A percentile compares a stretch with the other conserved stretches of the same genome.
phyloP scores from a whole-genome alignment of 1,284 basidiomycete species.

The Chiua sp. region DNA sequence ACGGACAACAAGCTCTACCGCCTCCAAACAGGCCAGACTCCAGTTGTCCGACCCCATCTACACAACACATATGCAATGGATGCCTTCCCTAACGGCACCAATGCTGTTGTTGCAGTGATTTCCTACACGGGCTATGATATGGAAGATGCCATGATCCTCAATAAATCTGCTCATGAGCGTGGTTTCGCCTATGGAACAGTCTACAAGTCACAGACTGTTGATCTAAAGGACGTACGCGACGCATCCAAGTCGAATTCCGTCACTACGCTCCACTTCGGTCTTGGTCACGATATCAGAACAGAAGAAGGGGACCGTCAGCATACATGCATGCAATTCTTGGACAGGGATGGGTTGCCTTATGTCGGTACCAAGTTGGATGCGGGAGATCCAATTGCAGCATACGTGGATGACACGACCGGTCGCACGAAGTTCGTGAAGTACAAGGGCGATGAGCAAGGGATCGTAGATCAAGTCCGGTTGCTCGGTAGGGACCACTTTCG shows the following conservation, averaged over 20 bases:
- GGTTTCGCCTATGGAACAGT: slow-evolving; percentile 98
- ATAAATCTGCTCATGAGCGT: slow-evolving; percentile 98
- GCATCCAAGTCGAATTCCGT: slow-evolving; percentile 57
- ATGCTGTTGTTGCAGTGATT: slow-evolving; percentile 98
- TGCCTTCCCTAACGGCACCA: slow-evolving; percentile 97
- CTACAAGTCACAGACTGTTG: slow-evolving; percentile 95
- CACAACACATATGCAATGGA: slow-evolving; percentile 99
- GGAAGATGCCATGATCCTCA: slow-evolving; percentile 99
- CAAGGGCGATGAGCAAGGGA: slow-evolving; percentile 95
- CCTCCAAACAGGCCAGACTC: slow-evolving; percentile 94
- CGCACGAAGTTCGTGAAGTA: slow-evolving; percentile 92
- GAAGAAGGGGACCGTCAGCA: slow-evolving; percentile 63
- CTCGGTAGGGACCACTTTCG: slow-evolving; percentile 61
- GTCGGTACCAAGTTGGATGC: slow-evolving; percentile 75
- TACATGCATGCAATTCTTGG: slow-evolving; percentile 66
- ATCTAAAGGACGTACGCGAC: slow-evolving; percentile 84
- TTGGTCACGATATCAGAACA: slow-evolving; percentile 77
- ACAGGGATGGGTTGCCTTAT: slow-evolving; percentile 86
- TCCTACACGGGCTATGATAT: slow-evolving; percentile 99
- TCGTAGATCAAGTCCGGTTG: slow-evolving; percentile 92
- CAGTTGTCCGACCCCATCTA: slow-evolving; percentile 90
- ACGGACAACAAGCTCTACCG: slow-evolving; percentile 99
- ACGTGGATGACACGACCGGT: slow-evolving; percentile 87
- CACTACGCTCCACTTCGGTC: slow-evolving; percentile 83
- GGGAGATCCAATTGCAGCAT: slow-evolving; percentile 87